These are phyloP conservation scores for Physcomitrium patens DNA, from an alignment of 225 moss, liverwort and hornwort species.

Conservation along the genomic window DNA sequence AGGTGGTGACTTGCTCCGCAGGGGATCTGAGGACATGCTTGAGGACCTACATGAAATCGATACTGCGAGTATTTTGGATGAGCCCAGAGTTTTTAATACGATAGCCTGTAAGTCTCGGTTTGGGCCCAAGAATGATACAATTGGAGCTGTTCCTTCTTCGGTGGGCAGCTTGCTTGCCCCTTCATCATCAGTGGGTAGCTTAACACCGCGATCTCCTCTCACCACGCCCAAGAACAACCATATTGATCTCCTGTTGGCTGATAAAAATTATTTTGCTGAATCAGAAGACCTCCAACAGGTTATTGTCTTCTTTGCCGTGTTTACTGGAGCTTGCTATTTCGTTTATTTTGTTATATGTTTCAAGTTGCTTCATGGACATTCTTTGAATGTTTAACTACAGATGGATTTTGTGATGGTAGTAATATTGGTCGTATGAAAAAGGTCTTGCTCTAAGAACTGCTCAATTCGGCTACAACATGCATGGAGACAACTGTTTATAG, in stretches of 20 bases:
- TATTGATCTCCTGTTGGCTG: slow-evolving; percentile 77
- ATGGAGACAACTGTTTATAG: slow-evolving; percentile 9
- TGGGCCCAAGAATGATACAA: slow-evolving; percentile 70
- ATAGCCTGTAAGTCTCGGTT: slow-evolving; percentile 86
- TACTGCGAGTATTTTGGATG: slow-evolving; percentile 89
- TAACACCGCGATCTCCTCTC: slow-evolving; percentile 87
- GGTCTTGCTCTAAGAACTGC: slow-evolving; percentile 6
- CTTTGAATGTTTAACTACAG: slow-evolving; percentile 3
- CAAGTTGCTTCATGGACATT: background rate
- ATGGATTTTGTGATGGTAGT: slow-evolving; percentile 27
- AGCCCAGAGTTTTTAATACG: slow-evolving; percentile 75
- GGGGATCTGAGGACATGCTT: slow-evolving; percentile 94
- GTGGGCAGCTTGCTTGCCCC: slow-evolving; percentile 55
- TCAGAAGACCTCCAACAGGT: slow-evolving; percentile 91
- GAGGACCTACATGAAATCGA: slow-evolving; percentile 97
- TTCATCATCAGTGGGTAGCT: slow-evolving; percentile 85
- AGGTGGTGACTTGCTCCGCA: slow-evolving; percentile 68
- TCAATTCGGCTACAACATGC: background rate
- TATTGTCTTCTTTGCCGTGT: slow-evolving; percentile 20
- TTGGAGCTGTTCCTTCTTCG: slow-evolving; percentile 60
- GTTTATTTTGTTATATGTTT: background rate
- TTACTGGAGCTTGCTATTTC: slow-evolving; percentile 3
- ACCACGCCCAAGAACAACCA: slow-evolving; percentile 75
- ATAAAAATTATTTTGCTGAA: slow-evolving; percentile 70
- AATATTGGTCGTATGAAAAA: background rate